A percentile compares a stretch with the other conserved stretches of the same genome.
phyloP scores from a whole-genome alignment of 768 basidiomycete genomes.

The Crucibulum laeve region DNA sequence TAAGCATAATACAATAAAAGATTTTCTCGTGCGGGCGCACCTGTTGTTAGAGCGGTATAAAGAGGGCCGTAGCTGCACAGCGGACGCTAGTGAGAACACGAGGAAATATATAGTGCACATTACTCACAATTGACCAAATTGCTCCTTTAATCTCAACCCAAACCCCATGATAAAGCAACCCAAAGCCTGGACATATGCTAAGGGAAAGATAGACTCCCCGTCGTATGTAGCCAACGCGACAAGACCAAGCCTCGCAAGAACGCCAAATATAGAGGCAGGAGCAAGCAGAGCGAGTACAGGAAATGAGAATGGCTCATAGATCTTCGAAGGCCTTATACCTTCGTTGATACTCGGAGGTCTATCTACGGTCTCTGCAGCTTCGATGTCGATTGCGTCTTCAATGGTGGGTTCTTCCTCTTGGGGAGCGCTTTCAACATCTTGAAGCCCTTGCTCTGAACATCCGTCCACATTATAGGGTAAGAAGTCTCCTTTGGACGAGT shows the following conservation, averaged over 20 bases:
- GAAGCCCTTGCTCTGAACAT: no score
- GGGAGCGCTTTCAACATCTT: no score
- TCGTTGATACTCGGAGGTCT: constrained; percentile 25
- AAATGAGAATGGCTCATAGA: constrained; percentile 50
- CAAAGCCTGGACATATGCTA: constrained; percentile 80
- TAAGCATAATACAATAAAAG: not conserved
- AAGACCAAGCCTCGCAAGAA: constrained; percentile 77
- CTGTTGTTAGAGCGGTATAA: constrained; percentile 86
- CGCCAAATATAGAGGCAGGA: constrained; percentile 82
- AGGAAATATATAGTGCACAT: not conserved
- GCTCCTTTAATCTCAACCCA: constrained; percentile 62
- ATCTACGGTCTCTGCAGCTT: constrained; percentile 29
- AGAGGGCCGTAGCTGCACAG: constrained; percentile 76
- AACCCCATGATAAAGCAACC: constrained; percentile 95
- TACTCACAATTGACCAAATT: constrained; percentile 72
- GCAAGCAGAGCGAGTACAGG: constrained; percentile 69
- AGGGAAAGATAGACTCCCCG: constrained; percentile 71
- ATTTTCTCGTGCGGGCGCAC: constrained; percentile 28
- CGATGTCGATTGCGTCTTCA: constrained; percentile 11
- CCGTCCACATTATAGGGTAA: not conserved
- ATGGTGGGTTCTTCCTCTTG: not conserved
- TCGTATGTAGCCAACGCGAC: constrained; percentile 70
- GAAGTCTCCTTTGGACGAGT: no score
- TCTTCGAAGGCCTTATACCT: constrained; percentile 23
- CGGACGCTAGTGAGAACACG: constrained; percentile 4